Conservation (phyloP, 1,139 yeast species). For the Taphrina wiesneri region DNA sequence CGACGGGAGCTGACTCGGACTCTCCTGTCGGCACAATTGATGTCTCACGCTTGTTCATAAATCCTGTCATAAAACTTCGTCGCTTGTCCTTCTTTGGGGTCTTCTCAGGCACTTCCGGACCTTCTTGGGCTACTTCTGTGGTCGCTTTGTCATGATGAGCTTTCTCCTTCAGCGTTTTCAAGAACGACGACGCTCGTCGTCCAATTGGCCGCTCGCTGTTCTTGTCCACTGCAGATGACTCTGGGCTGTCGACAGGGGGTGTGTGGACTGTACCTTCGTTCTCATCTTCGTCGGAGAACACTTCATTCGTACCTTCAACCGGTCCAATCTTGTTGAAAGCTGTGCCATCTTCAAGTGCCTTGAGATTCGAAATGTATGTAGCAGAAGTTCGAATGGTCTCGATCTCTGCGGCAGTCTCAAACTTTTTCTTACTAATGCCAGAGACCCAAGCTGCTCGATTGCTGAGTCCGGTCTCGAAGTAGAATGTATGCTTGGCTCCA, state of each 20-base stretch:
- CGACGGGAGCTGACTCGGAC: neutral
- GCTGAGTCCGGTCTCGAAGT: conserved; percentile 3
- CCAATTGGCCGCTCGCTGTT: neutral
- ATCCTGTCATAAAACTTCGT: conserved; percentile 1
- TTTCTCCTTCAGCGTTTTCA: neutral
- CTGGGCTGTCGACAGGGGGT: neutral
- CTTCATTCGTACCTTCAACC: conserved; percentile 3
- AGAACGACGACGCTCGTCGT: neutral
- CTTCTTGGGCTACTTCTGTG: neutral
- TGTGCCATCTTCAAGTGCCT: conserved; percentile 19
- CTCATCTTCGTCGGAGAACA: conserved; percentile 22
- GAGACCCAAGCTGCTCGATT: conserved; percentile 9
- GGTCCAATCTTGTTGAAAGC: conserved; percentile 5
- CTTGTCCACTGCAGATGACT: neutral
- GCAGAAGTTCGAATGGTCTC: conserved; percentile 4
- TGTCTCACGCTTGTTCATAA: neutral
- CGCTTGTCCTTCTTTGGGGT: conserved; percentile 27
- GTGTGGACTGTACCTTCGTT: neutral
- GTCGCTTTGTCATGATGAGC: neutral
- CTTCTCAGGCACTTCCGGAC: neutral
- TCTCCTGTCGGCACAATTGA: neutral
- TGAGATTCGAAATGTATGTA: neutral
- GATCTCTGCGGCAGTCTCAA: neutral
- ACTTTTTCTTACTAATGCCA: conserved; percentile 8
- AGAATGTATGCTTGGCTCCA: conserved; percentile 5